Evolutionary conservation across 1,139 yeast genomes (phyloP), one percentile per base, ranked within the genome.

Genomic region (Yueomyces sp.): DNA sequence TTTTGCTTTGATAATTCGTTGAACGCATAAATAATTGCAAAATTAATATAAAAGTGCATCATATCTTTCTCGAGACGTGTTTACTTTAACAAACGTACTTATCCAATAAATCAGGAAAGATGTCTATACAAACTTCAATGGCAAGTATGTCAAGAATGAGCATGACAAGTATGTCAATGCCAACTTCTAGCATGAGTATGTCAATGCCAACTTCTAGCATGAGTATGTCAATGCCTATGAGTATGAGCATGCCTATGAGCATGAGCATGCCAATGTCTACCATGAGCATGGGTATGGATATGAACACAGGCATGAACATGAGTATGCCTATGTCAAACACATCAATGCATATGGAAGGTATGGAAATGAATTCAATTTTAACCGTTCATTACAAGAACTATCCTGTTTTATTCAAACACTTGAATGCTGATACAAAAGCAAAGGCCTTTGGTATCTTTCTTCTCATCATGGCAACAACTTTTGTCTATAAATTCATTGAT

Each of bases 361-460:
- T 49, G 56, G 53, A 47, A 69, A 80, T 81, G 89, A 73, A 75
- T 56, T 71, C 69, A 67, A 75, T 66, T 53, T 64, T 82, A 53
- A 75, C 81, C 2, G 63, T 73, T 0, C 53, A 62, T 2, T 81
- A 65, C 58, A 51, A 60, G 7, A 62, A 67, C 42, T 75, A 76
- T 52, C 85, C 89, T 0, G 84, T 82, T 0, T 53, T 81, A 7
- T 81, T 81, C 65, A 61, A 68, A 46, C 61, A 63, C 1, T 62
- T 82, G 41, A 51, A 56, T 19, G 89, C 91, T 3, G 50, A 63
- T 3, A 66, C 64, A 39, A 73, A 72, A 28, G 86, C 70, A 11
- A 70, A 73, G 45, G 87, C 84, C 0, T 81, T 81, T 58, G 93
- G 89, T 33, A 80, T 82, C 26, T 82, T 81, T 54, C 62, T 78